phyloP scores from a whole-genome alignment of 2,329 filamentous ascomycete genomes.

The Fusarium phyllophilum region DNA sequence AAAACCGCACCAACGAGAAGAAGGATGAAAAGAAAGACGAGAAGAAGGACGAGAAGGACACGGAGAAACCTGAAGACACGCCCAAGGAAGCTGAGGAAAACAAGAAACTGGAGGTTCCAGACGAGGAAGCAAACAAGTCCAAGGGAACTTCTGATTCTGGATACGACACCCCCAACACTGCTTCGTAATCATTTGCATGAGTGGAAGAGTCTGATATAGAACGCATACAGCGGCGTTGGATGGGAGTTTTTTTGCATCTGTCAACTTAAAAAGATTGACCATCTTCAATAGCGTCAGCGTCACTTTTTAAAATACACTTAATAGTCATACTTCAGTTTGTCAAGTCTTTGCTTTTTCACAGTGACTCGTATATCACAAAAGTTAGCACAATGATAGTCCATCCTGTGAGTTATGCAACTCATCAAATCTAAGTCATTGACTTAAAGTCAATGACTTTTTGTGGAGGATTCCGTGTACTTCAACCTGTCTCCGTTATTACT shows the following conservation, averaged over 20 bases:
- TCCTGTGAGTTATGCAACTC: neutral
- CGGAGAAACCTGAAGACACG: slow-evolving; percentile 21
- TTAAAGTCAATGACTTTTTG: neutral
- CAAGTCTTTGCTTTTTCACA: neutral
- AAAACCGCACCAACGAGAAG: slow-evolving; percentile 30
- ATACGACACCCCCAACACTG: slow-evolving; percentile 45
- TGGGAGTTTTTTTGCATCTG: slow-evolving; percentile 8
- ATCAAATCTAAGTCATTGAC: neutral
- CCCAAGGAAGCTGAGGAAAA: slow-evolving; percentile 4
- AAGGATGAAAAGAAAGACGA: slow-evolving; percentile 36
- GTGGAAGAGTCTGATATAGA: neutral
- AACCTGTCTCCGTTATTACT: neutral
- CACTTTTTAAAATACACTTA: neutral
- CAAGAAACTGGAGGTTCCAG: slow-evolving; percentile 16
- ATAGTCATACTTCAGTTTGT: neutral
- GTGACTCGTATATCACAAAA: neutral
- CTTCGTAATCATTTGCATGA: slow-evolving; percentile 22
- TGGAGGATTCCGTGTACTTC: neutral
- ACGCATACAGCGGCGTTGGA: slow-evolving; percentile 21
- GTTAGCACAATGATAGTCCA: neutral
- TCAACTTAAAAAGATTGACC: neutral
- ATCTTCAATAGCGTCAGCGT: neutral
- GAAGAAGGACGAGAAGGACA: slow-evolving; percentile 21
- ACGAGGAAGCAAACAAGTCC: slow-evolving; percentile 21
- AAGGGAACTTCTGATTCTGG: slow-evolving; percentile 50